Evolutionary conservation across 768 basidiomycete genomes (phyloP).

Genomic region (Serpula lacrymans): DNA sequence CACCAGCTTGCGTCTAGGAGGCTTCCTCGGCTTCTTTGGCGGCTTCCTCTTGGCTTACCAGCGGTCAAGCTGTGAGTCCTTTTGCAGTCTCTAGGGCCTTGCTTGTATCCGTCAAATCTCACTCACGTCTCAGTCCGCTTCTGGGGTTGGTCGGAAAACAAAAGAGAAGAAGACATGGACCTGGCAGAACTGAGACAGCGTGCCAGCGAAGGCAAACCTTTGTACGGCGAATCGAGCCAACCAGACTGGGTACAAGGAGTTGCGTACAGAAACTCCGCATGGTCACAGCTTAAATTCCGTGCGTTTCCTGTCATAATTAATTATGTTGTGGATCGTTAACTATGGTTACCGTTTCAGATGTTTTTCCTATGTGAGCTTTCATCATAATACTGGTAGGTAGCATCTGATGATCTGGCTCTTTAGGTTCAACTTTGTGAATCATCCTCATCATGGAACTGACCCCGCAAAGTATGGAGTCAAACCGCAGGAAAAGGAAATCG

Average conservation of each 20-base stretch:
- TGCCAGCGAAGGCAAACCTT: slow-evolving; percentile 72
- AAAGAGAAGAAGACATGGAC: slow-evolving; percentile 76
- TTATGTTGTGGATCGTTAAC: slow-evolving; percentile 1
- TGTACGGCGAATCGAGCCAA: slow-evolving; percentile 83
- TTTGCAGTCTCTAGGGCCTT: slow-evolving; percentile 3
- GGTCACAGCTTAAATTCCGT: slow-evolving; percentile 93
- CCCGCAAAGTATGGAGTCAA: slow-evolving; percentile 69
- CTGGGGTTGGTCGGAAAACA: slow-evolving; percentile 94
- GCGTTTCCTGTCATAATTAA: slow-evolving; percentile 28
- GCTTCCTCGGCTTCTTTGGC: slow-evolving; percentile 79
- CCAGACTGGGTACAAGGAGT: slow-evolving; percentile 83
- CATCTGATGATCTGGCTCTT: slow-evolving; percentile 1
- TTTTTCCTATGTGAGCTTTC: slow-evolving; percentile 68
- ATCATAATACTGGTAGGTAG: slow-evolving; percentile 2
- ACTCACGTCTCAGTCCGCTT: slow-evolving; percentile 62
- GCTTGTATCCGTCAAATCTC: slow-evolving; percentile 13
- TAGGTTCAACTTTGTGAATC: slow-evolving; percentile 96
- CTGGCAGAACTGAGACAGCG: slow-evolving; percentile 73
- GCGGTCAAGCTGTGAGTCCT: slow-evolving; percentile 77
- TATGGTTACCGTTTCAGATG: slow-evolving; percentile 36
- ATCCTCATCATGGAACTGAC: slow-evolving; percentile 82
- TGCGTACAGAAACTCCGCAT: slow-evolving; percentile 85
- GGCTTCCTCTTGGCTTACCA: slow-evolving; percentile 95
- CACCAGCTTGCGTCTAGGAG: slow-evolving; percentile 51
- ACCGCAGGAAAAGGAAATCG: slow-evolving; percentile 25